phyloP scores from a whole-genome alignment of 2,329 filamentous ascomycete species.

The Sporothrix luriei region DNA sequence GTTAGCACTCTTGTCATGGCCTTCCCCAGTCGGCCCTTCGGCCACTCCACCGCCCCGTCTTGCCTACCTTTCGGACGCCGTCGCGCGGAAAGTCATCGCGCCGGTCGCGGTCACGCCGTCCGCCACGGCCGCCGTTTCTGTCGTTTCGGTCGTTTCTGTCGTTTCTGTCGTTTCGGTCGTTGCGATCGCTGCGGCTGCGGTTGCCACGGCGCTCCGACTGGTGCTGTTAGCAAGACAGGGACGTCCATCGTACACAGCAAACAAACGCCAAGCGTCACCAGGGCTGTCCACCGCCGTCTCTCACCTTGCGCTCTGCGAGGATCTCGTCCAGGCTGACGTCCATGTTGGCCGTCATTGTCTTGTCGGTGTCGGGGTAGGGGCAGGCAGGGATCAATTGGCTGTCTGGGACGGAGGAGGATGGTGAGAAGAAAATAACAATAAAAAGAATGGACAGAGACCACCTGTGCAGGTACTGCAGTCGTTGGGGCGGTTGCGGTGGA shows the following conservation, averaged over 20 bases:
- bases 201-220: constrained; percentile 27
- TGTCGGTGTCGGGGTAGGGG: background rate
- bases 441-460: background rate
- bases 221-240: constrained; percentile 19
- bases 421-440: background rate
- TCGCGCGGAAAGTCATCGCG: constrained; percentile 67
- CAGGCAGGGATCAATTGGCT: background rate
- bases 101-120: constrained; percentile 41
- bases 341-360: constrained; percentile 43
- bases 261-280: background rate
- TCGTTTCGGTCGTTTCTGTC: constrained; percentile 41
- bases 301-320: constrained; percentile 50
- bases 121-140: constrained; percentile 39
- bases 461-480: background rate
- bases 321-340: constrained; percentile 61
- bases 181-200: constrained; percentile 22
- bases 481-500: background rate
- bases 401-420: background rate
- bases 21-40: constrained; percentile 31
- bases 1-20: background rate
- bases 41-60: background rate
- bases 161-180: constrained; percentile 18
- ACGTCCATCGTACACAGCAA: constrained; percentile 30
- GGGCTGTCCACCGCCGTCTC: background rate
- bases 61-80: constrained; percentile 82